Base-by-base conservation (phyloP, 306 rosid species). In the Rosa persica region DNA sequence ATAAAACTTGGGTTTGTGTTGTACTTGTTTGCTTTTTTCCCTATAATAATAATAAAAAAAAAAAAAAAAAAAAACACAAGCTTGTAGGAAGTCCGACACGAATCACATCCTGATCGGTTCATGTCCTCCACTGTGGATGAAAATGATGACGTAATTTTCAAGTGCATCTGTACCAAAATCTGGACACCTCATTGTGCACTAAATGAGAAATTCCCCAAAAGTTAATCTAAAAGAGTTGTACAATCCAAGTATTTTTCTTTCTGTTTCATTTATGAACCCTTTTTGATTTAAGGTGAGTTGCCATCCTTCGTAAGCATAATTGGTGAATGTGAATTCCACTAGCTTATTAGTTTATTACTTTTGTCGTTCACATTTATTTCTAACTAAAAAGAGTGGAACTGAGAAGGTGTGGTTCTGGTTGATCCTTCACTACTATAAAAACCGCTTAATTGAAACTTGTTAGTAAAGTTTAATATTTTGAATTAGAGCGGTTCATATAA, bases 141-240 rank as follows among this genome's bases (percentile, higher is more conserved):
- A 64, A 15, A 64, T 8, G 12, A 34, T 64, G 69, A 64, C 42
- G 43, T 16, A 19, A 62, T 17, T 16, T 36, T 16, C 23, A 34
- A 64, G 43, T 34, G 43, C 42, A 15, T 64, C 43, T 34, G 43
- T 16, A 64, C 69, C 69, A 34, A 64, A 57, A 64, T 64, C 69
- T 34, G 43, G 42, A 64, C 69, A 64, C 69, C 43, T 64, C 69
- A 64, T 16, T 64, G 44, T 64, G 69, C 68, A 30, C 68, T 62
- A 34, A 13, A 62, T 13, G 43, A 1, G 36, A 64, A 16, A 30
- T 64, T 34, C n/a, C 69, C 44, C 12, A 34, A 34, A 64, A 34
- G 16, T 34, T 15, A 64, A 15, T 64, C 43, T 25, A 34, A 34
- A 64, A 64, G 43, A 64, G 69, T 30, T 64, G 22, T 30, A 64